Evolutionary conservation across 164 flowering plant species (phyloP).

Genomic region (Stephania yunnanensis): DNA sequence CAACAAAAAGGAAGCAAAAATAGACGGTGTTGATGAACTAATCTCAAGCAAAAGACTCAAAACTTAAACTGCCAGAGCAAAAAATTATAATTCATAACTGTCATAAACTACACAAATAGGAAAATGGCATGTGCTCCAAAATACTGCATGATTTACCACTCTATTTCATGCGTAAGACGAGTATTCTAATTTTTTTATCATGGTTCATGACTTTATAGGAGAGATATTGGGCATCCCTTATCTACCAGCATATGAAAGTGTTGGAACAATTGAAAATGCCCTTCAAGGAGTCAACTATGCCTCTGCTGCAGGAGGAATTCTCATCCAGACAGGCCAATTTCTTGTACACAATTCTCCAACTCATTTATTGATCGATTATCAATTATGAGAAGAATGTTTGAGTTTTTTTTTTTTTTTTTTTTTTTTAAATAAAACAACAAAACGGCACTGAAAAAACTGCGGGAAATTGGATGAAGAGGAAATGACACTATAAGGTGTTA

Average conservation of each 20-base stretch:
- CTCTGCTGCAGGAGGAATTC: constrained; percentile 49
- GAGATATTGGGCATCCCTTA: constrained; percentile 14
- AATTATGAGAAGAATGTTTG: not conserved
- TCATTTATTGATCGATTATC: not conserved
- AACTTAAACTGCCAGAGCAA: not conserved
- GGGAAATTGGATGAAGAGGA: not conserved
- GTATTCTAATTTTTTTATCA: not conserved
- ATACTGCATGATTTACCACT: not conserved
- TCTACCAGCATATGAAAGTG: constrained; percentile 11
- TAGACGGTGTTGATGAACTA: not conserved
- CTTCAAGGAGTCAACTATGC: constrained; percentile 25
- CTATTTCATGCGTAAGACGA: not conserved
- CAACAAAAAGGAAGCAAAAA: not conserved
- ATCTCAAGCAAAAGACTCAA: not conserved
- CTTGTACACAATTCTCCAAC: constrained; percentile 23
- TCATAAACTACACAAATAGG: not conserved
- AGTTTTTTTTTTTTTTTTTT: not conserved
- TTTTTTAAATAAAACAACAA: not conserved
- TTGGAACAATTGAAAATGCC: not conserved
- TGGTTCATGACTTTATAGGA: constrained; percentile 2
- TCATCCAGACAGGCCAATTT: constrained; percentile 40
- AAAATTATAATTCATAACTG: not conserved
- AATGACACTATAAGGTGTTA: not conserved
- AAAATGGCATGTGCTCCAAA: not conserved
- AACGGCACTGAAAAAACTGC: not conserved